Base-by-base conservation (phyloP, 2,329 filamentous ascomycete species). In the Trichophyton mentagrophytes region DNA sequence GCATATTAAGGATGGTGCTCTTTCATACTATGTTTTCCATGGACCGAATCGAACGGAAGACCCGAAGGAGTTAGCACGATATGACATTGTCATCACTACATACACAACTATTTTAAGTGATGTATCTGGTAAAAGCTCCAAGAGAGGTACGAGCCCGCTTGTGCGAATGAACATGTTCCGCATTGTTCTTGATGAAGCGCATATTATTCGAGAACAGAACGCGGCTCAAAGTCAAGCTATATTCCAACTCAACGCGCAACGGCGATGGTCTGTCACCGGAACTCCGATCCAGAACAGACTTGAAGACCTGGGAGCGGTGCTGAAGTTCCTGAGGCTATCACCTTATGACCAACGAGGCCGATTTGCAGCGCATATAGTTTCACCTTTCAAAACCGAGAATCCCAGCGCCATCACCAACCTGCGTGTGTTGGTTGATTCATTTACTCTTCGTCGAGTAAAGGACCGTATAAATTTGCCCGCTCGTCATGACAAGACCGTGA, bases 221-320 rank as follows among this genome's bases (percentile, higher is more conserved):
- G 92, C 90, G 0, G 78, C 88, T 46, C 87, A 92, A 66, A 95
- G 90, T 60, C 90, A 91, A 70, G 89, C 89, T 2, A 89, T 93
- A 20, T 91, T 90, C 65, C 82, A 84, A 20, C 78, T 97, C 2
- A 81, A 88, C 63, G 89, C 90, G 1, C 82, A 88, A 69, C 84
- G 91, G 36, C 86, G 91, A 38, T 99, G 93, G 93, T 92, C 91
- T 2, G 89, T 97, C n/a, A 97, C 93, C 0, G 93, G 92, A 60
- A 97, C 93, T 0, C 93, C 91, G 0, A 89, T 97, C 7, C 92
- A 97, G 73, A 99, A 99, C 69, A 86, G 89, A 3, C 80, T 97
- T 1, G 90, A 95, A 65, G 93, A 99, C 71, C 80, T 97, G 22
- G 88, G 89, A 13, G 88, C 92, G 1, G 78, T 97, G 2, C 85